phyloP scores from a whole-genome alignment of 1,284 basidiomycete genomes.

The Trametes sp. region DNA sequence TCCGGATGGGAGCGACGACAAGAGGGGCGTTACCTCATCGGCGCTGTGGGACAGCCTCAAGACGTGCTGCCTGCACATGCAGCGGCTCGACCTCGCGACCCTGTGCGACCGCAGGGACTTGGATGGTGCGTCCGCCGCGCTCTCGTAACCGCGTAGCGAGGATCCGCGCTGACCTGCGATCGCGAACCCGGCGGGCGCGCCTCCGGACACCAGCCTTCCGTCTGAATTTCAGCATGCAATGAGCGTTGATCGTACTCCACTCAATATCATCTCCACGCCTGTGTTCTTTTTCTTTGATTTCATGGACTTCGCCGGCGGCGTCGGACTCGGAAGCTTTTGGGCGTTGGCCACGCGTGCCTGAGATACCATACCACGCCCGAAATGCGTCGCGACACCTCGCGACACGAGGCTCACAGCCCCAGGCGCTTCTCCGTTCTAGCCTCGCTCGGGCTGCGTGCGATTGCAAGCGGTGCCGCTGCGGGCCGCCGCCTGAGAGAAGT shows the following conservation, averaged over 20 bases:
- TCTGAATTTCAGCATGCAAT: constrained; percentile 36
- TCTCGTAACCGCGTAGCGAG: not conserved
- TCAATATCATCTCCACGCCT: not conserved
- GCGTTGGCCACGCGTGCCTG: too few relatives aligned
- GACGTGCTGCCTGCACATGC: constrained; percentile 81
- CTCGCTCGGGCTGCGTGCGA: not conserved
- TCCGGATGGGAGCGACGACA: constrained; percentile 52
- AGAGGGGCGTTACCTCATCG: constrained; percentile 75
- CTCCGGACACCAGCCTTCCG: constrained; percentile 32
- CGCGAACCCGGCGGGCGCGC: not conserved
- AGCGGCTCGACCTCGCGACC: constrained; percentile 74
- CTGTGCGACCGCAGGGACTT: constrained; percentile 76
- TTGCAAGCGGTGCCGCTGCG: constrained; percentile 3
- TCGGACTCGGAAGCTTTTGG: not conserved
- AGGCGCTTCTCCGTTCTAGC: constrained; percentile 2
- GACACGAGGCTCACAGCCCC: constrained; percentile 9
- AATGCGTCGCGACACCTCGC: not conserved
- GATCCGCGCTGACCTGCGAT: constrained; percentile 5
- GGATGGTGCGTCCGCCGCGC: constrained; percentile 60
- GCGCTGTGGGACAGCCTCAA: constrained; percentile 88
- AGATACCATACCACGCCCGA: too few relatives aligned
- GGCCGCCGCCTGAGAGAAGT: constrained; percentile 1
- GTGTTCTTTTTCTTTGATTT: too few relatives aligned
- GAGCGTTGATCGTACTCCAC: not conserved
- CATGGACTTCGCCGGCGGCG: not conserved